Evolutionary conservation across 2,329 filamentous ascomycete genomes (phyloP), one percentile per base, ranked within the genome.

Genomic region (Trichoderma polysporum): DNA sequence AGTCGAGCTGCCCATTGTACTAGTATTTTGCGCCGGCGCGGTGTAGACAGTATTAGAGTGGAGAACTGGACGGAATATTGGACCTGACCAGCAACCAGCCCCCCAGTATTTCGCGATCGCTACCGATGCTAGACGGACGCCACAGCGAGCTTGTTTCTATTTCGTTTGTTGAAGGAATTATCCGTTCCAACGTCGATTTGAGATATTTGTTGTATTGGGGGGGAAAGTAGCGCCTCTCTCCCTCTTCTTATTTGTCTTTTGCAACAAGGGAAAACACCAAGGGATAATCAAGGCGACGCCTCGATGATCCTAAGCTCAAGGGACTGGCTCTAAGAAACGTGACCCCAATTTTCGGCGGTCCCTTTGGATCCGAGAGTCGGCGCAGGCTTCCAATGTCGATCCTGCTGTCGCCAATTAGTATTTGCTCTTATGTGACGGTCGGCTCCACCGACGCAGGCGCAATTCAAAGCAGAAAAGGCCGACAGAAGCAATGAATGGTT

Each of bases 31-130:
- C 41, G 41, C 41, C 22, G 57, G 60, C 62, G 66, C 53, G 66
- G 59, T 68, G 61, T 57, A 53, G 59, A 50, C 12, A 45, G 59
- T 27, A 53, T 19, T 15, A 35, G 54, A 49, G 54, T 58, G 65
- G 50, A 63, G 49, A 59, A 65, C 35, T 59, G 37, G 53, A 59
- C 60, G 60, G 61, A 63, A 65, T 68, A 67, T 67, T 67, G 61
- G 52, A 39, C 58, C 66, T 35, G 64, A 35, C 60, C 60, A 64
- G 50, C 60, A 22, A 64, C 60, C 60, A 64, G 54, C 39, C 45
- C 45, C 62, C 63, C 54, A 41, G 59, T 54, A 49, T 64, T 53
- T 63, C 35, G 60, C 41, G 60, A 67, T 47, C 59, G 59, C 31
- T 64, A 57, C 37, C 60, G 60, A 31, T 37, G 52, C 54, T 66